A percentile compares a stretch with the other conserved stretches of the same genome.
These are phyloP conservation scores for Ophiostoma sp. DNA, from an alignment of 2,329 filamentous ascomycete genomes.

Conservation along the genomic window DNA sequence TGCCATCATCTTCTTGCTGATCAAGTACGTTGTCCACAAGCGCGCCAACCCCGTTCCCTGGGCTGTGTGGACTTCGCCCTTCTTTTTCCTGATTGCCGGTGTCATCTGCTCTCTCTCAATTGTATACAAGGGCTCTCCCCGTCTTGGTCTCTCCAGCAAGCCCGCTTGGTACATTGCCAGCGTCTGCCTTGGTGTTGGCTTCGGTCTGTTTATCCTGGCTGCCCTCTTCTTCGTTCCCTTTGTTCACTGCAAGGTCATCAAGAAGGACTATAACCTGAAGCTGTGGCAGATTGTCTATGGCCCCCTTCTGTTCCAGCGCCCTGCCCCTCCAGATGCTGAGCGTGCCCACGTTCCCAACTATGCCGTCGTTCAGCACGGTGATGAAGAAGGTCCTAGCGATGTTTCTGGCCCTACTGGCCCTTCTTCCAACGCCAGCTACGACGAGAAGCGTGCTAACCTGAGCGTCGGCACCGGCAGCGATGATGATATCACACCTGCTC, in stretches of 20 bases:
- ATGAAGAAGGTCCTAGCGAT: slow-evolving; percentile 37
- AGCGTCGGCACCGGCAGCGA: not conserved
- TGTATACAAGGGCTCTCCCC: slow-evolving; percentile 75
- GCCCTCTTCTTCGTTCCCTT: slow-evolving; percentile 70
- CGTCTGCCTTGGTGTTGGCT: slow-evolving; percentile 60
- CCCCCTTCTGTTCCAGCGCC: slow-evolving; percentile 59
- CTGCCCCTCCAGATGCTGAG: slow-evolving; percentile 48
- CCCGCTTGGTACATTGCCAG: slow-evolving; percentile 61
- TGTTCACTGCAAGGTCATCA: slow-evolving; percentile 61
- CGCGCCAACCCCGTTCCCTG: slow-evolving; percentile 66
- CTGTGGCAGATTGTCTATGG: slow-evolving; percentile 59
- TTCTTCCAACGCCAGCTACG: slow-evolving; percentile 21
- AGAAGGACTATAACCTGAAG: slow-evolving; percentile 59
- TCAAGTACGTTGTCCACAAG: slow-evolving; percentile 65
- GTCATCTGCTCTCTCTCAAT: slow-evolving; percentile 71
- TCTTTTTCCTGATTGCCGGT: slow-evolving; percentile 71
- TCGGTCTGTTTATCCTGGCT: slow-evolving; percentile 53
- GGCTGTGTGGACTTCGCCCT: slow-evolving; percentile 67
- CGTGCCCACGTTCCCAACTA: slow-evolving; percentile 64
- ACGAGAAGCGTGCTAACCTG: slow-evolving; percentile 14
- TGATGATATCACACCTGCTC: slow-evolving; percentile 20
- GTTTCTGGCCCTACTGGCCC: slow-evolving; percentile 22
- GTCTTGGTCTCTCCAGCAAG: slow-evolving; percentile 59
- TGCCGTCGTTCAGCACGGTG: slow-evolving; percentile 64
- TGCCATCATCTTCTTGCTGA: slow-evolving; percentile 64